Percentiles rank a stretch among this genome's conserved stretches.
Conservation (phyloP, 192 early-diverging fungal genomes). For the Coemansia sp. region DNA sequence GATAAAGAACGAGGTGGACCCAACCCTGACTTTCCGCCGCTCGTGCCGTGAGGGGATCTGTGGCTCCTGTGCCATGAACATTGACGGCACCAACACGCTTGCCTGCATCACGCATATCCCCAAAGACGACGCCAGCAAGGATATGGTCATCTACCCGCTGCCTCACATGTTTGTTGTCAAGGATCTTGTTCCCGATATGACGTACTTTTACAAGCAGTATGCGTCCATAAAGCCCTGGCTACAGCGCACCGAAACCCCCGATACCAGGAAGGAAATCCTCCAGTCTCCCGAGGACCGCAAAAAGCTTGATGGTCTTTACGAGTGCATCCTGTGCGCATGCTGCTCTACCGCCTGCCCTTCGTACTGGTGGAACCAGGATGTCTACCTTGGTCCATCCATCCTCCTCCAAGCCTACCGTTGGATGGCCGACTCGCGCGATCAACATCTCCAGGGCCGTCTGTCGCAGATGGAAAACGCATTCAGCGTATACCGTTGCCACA, state of each 20-base stretch:
- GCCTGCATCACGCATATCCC: slow-evolving; percentile 91
- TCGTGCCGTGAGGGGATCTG: slow-evolving; percentile 98
- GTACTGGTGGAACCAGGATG: slow-evolving; percentile 97
- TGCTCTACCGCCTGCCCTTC: slow-evolving; percentile 95
- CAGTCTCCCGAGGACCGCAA: slow-evolving; percentile 92
- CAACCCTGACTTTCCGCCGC: slow-evolving; percentile 92
- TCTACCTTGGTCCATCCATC: slow-evolving; percentile 93
- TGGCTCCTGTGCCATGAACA: slow-evolving; percentile 99
- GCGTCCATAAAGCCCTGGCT: slow-evolving; percentile 95
- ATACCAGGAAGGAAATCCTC: slow-evolving; percentile 77
- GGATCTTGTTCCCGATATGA: slow-evolving; percentile 96
- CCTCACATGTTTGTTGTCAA: slow-evolving; percentile 98
- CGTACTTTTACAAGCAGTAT: slow-evolving; percentile 98
- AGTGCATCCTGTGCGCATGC: slow-evolving; percentile 97
- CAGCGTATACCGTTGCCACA: slow-evolving; percentile 99
- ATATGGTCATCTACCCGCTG: slow-evolving; percentile 90
- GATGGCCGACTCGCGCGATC: slow-evolving; percentile 97
- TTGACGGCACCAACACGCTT: slow-evolving; percentile 91
- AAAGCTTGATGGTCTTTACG: slow-evolving; percentile 95
- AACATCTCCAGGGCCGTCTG: slow-evolving; percentile 83
- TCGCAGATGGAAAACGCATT: slow-evolving; percentile 89
- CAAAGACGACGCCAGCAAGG: slow-evolving; percentile 59
- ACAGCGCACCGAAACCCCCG: slow-evolving; percentile 71
- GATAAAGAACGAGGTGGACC: slow-evolving; percentile 95
- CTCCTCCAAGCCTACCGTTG: slow-evolving; percentile 98